Evolutionary conservation across 2,329 filamentous ascomycete genomes (phyloP).

Genomic region (Verticillium klebahnii): DNA sequence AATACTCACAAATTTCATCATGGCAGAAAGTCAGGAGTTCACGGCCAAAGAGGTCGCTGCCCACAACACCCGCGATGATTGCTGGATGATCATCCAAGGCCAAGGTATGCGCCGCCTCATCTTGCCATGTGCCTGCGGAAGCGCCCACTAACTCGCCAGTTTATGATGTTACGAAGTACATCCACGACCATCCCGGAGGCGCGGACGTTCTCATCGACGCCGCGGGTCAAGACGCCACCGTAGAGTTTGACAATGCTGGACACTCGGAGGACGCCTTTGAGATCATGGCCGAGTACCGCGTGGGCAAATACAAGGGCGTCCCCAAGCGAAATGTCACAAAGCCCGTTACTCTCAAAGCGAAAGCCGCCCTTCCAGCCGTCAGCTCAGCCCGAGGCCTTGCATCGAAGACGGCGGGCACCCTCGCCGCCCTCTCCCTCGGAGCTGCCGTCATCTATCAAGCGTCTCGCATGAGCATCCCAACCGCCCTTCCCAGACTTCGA

Average conservation of each 20-base stretch:
- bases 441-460: constrained; percentile 16
- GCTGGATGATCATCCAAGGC: constrained; percentile 53
- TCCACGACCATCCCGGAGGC: constrained; percentile 64
- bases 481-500: constrained; percentile 12
- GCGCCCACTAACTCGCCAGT: constrained; percentile 30
- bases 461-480: constrained; percentile 8
- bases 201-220: constrained; percentile 74
- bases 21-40: constrained; percentile 19
- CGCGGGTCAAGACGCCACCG: constrained; percentile 71
- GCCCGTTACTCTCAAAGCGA: constrained; percentile 16
- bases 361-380: constrained; percentile 1
- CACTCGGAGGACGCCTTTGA: constrained; percentile 62
- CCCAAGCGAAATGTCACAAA: constrained; percentile 15
- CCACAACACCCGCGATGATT: constrained; percentile 42
- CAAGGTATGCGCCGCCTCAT: constrained; percentile 33
- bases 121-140: neutral
- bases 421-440: constrained; percentile 15
- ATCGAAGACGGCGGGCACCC: constrained; percentile 10
- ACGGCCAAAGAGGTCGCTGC: constrained; percentile 38
- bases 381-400: constrained; percentile 8
- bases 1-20: neutral
- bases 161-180: constrained; percentile 53
- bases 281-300: constrained; percentile 30
- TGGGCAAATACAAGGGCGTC: constrained; percentile 32
- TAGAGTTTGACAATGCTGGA: constrained; percentile 78